Base-by-base conservation (phyloP, 1,139 yeast genomes). In the Geotrichum candidum region DNA sequence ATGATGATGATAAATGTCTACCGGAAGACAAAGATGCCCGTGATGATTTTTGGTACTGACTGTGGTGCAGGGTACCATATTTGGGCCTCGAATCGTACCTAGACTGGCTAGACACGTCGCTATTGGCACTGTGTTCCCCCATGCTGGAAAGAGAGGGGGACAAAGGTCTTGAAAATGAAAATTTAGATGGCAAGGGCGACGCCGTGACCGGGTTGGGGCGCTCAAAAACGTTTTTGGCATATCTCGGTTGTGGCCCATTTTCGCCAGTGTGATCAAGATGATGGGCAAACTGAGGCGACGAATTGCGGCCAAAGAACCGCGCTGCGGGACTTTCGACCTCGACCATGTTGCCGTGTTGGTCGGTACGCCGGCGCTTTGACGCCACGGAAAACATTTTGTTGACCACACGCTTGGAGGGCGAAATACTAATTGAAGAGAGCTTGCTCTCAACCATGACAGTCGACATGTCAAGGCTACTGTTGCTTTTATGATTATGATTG, bases 311-410 rank as follows among this genome's bases (percentile, higher is more conserved):
- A 41, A n/a, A 41, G 6, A 41, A 6, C 2, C 46, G 22, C 7
- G 46, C 46, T 1, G 46, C 46, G 7, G 46, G 46, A 22, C 29
- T 50, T 50, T 50, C 31, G 18, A 22, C 52, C 18, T 50, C 29
- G 18, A 50, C 7, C 52, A 48, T 62, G 35, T 61, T 38, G 29
- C 66, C 67, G 2, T 50, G 10, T 11, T 55, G 57, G 41, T 63
- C 66, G 59, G 57, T 59, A 45, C 62, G 56, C 22, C 66, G 57
- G 29, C 67, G 64, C 56, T 64, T 65, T 15, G 66, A 60, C 3
- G 65, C 63, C 15, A 56, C 58, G 2, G 61, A 53, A 25, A 63
- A 48, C 3, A 52, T 53, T 23, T 57, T 33, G 22, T 59, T 58
- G 46, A 58, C 60, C 7, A 56, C 56, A 59, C 66, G 56, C 50